phyloP scores from a whole-genome alignment of 768 basidiomycete species.

The Tricholoma saponaceum region DNA sequence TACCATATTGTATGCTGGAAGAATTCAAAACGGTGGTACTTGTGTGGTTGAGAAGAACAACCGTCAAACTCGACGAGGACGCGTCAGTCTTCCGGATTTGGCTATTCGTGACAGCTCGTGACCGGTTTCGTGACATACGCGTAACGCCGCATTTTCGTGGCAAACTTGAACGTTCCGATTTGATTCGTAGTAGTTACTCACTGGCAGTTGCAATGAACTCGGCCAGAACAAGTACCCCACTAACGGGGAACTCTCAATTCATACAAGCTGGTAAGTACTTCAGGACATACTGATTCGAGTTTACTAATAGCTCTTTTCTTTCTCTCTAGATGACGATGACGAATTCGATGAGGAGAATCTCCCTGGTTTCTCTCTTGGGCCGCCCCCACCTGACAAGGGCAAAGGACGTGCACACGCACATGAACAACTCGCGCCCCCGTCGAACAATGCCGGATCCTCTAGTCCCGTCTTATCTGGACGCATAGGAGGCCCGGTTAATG shows the following conservation, averaged over 20 bases:
- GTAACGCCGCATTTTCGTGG: constrained; percentile 21
- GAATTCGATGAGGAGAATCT: constrained; percentile 81
- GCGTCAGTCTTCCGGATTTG: constrained; percentile 47
- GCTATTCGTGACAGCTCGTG: constrained; percentile 18
- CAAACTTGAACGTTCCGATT: too few relatives aligned
- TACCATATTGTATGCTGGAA: constrained; percentile 15
- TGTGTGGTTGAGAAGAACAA: constrained; percentile 4
- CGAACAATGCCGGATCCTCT: constrained; percentile 25
- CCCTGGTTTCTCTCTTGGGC: constrained; percentile 72
- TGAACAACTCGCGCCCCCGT: constrained; percentile 47
- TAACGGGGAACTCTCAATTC: constrained; percentile 67
- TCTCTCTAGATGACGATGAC: constrained; percentile 66
- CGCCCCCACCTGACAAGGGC: constrained; percentile 62
- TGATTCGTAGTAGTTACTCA: too few relatives aligned
- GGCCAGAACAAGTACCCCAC: constrained; percentile 38
- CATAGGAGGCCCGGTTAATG: constrained; percentile 52
- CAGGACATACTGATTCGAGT: neutral
- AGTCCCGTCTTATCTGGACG: constrained; percentile 59
- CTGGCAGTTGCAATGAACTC: constrained; percentile 35
- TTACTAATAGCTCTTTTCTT: constrained; percentile 2
- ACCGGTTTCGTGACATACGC: constrained; percentile 18
- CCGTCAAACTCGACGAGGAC: too few relatives aligned
- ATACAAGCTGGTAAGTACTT: constrained; percentile 65
- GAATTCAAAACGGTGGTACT: neutral
- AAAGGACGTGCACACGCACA: constrained; percentile 62